Conservation (phyloP, 1,284 basidiomycete genomes). For the Pisolithus thermaeus region DNA sequence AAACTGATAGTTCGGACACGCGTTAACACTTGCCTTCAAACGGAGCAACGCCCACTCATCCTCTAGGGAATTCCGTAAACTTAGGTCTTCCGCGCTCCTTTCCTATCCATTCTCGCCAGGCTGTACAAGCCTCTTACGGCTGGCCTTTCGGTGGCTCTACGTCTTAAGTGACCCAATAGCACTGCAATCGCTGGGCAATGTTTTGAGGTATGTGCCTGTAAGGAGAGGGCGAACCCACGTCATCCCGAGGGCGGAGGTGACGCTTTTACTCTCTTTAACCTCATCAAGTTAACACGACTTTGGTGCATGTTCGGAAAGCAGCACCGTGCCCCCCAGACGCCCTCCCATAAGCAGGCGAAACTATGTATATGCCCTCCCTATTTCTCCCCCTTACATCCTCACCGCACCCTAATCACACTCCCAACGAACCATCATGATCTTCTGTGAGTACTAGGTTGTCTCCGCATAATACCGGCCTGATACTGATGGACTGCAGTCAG, state of each 20-base stretch:
- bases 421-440: slow-evolving; percentile 25
- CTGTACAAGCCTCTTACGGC: neutral
- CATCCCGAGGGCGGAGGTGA: slow-evolving; percentile 16
- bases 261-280: slow-evolving; percentile 18
- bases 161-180: too few species aligned
- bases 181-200: too few species aligned
- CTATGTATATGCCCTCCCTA: slow-evolving; percentile 8
- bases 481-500: slow-evolving; percentile 15
- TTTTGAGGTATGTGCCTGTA: neutral
- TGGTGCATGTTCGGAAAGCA: slow-evolving; percentile 23
- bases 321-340: slow-evolving; percentile 12
- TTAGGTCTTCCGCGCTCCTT: neutral
- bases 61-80: neutral
- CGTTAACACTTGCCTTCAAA: neutral
- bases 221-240: neutral
- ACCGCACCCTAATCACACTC: neutral
- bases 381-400: neutral
- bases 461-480: neutral
- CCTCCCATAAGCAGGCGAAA: slow-evolving; percentile 17
- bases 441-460: slow-evolving; percentile 18
- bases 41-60: neutral
- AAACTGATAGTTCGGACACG: too few species aligned
- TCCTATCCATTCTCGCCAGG: too few species aligned
- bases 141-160: slow-evolving; percentile 7
- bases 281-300: slow-evolving; percentile 28